These are phyloP conservation scores for Salinomyces thailandicus DNA, from an alignment of 2,329 filamentous ascomycete genomes.

Conservation along the genomic window DNA sequence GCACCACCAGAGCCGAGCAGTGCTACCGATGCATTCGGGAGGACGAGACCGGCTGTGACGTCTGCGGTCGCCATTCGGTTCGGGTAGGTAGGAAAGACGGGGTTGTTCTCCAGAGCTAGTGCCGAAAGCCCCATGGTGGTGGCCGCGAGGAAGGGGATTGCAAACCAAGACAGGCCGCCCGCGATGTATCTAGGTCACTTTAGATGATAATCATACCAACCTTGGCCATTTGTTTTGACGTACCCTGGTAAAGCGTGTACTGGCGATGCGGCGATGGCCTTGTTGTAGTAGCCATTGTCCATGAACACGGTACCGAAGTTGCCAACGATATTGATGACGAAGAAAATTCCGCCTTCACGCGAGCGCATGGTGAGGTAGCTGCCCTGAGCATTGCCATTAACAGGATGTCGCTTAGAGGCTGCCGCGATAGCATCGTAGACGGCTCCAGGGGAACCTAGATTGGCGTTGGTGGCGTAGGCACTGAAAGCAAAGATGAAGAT, in stretches of 20 bases:
- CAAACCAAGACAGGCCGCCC: conserved; percentile 82
- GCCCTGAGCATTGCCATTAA: conserved; percentile 67
- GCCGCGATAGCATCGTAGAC: conserved; percentile 70
- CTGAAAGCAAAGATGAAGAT: conserved; percentile 79
- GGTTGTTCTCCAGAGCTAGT: conserved; percentile 65
- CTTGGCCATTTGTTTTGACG: no score
- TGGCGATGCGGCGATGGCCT: conserved; percentile 78
- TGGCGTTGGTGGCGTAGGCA: conserved; percentile 62
- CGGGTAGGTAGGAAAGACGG: conserved; percentile 61
- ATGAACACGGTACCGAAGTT: conserved; percentile 83
- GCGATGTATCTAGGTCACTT: conserved; percentile 49
- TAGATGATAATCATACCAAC: no score
- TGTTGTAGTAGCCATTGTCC: conserved; percentile 69
- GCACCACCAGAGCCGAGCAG: conserved; percentile 74
- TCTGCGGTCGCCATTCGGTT: conserved; percentile 62
- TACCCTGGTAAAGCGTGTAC: conserved; percentile 68
- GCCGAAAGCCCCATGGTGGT: conserved; percentile 81
- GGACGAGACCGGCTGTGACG: conserved; percentile 70
- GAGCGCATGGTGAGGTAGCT: conserved; percentile 82
- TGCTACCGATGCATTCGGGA: conserved; percentile 76
- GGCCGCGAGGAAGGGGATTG: conserved; percentile 80
- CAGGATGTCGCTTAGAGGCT: conserved; percentile 59
- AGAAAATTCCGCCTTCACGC: conserved; percentile 74
- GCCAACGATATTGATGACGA: conserved; percentile 74
- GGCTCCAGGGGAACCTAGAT: conserved; percentile 61